Base-by-base conservation (phyloP, 2,329 filamentous ascomycete genomes). In the Colletotrichum sp. region DNA sequence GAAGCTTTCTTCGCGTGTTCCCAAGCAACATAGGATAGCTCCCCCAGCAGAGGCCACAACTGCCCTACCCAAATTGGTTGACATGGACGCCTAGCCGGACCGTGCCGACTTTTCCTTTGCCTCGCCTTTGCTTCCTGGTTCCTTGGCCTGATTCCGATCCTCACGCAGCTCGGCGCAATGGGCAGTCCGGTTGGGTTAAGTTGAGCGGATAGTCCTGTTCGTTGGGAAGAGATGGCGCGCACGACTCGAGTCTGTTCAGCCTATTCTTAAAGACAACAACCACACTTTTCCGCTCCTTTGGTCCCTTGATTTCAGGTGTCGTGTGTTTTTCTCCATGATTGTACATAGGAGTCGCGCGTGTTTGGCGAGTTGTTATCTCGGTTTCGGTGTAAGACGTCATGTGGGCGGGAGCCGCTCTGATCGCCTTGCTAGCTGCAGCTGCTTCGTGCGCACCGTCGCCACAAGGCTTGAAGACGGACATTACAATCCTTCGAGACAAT, bases 401-500 rank as follows among this genome's bases (percentile, higher is more conserved):
- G 76, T 30, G 55, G 21, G 34, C 44, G 63, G 16, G 28, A 68
- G 60, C 57, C 67, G 52, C 75, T 69, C 49, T 77, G 26, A 67
- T 80, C 28, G 77, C 68, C 63, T 30, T 80, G 26, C 60, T 81
- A 68, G 77, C 79, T 32, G 49, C 78, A 49, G 60, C 79, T 21
- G 78, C 74, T n/a, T 72, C 75, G 9, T 80, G 79, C 8, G 78
- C 79, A 15, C 83, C 84, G 1, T 86, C 84, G 26, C 84, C 85
- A 18, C 78, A 80, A 68, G 79, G 79, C n/a, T 75, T 87, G 8
- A 80, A 82, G 39, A 84, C 85, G 2, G 84, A 84, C 34, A 77
- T 87, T 57, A 85, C 83, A 8, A 80, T 87, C 30, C 73, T 87
- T 30, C 81, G 85, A 60, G 82, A 85, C 75, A 88, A 87, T 79